Conservation (phyloP, 768 basidiomycete species). For the Pleurotus citrinopileatus region DNA sequence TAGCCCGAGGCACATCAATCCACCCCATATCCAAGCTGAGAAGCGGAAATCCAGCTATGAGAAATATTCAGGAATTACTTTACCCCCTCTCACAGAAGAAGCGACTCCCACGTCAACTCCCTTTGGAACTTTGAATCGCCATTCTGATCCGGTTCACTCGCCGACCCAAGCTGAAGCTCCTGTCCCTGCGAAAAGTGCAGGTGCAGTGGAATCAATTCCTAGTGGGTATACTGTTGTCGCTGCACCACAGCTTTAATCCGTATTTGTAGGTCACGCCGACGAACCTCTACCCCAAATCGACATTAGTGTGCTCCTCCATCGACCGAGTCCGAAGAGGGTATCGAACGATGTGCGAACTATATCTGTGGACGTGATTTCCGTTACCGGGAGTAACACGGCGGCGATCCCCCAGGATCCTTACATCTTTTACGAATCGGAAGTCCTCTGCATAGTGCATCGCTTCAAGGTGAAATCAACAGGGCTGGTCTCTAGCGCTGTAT, state of each 20-base stretch:
- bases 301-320: conserved; percentile 38
- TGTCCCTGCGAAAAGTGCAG: not conserved
- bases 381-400: conserved; percentile 49
- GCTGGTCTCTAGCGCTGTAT: conserved; percentile 66
- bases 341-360: conserved; percentile 47
- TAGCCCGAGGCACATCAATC: conserved; percentile 5
- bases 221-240: conserved; percentile 15
- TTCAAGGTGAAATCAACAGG: conserved; percentile 63
- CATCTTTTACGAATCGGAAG: conserved; percentile 74
- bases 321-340: conserved; percentile 14
- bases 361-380: conserved; percentile 69
- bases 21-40: conserved; percentile 36
- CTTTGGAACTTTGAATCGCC: conserved; percentile 46
- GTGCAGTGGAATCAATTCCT: conserved; percentile 24
- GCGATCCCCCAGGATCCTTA: conserved; percentile 41
- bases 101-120: conserved; percentile 57
- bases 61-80: conserved; percentile 55
- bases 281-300: conserved; percentile 47
- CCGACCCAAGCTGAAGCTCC: not conserved
- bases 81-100: conserved; percentile 71
- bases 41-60: conserved; percentile 68
- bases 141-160: conserved; percentile 13
- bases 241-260: not conserved
- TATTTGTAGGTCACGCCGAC: conserved; percentile 33
- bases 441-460: conserved; percentile 66